Base-by-base conservation (phyloP, 331 rosid genomes). In the Malus hybrid region DNA sequence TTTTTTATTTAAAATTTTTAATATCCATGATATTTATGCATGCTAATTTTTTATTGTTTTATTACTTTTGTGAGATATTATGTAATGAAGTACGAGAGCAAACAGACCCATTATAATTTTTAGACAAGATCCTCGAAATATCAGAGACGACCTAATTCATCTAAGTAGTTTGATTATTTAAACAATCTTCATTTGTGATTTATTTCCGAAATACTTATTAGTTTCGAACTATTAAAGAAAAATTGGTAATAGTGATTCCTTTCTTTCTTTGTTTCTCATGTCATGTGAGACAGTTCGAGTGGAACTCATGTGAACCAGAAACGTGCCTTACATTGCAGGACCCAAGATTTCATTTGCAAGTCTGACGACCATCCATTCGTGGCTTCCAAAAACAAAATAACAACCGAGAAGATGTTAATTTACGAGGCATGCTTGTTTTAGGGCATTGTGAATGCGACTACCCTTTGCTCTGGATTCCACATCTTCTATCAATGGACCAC, bases 251-350 rank as follows among this genome's bases (percentile, higher is more conserved):
- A 6, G 56, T 16, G 20, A 50, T 50, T 48, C 54, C 54, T 0
- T 15, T 50, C n/a, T 50, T 50, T 50, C 56, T 15, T 50, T 15
- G n/a, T 50, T 16, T 16, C n/a, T 15, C 20, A 16, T 6, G 56
- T 15, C 4, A 50, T 16, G 56, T 6, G 56, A 50, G 56, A 16
- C n/a, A 16, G n/a, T 50, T 50, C 1, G 3, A 16, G 56, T 50
- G 9, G 48, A 20, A 1, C n/a, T 31, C 79, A 64, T 75, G 83
- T 55, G 80, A 80, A 64, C 64, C 70, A 69, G 50, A 80, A 33
- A 69, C 57, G 72, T 68, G 69, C 74, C 27, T 1, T 8, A 15
- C 32, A 14, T 8, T 57, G 39, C 52, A 5, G 24, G 5, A 8
- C 20, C 66, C 67, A 20, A 71, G 22, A 50, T 50, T 50, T 50